Percentiles rank a stretch among this genome's conserved stretches.
phyloP scores from a whole-genome alignment of 2,329 filamentous ascomycete genomes.

The Alternaria alternata region DNA sequence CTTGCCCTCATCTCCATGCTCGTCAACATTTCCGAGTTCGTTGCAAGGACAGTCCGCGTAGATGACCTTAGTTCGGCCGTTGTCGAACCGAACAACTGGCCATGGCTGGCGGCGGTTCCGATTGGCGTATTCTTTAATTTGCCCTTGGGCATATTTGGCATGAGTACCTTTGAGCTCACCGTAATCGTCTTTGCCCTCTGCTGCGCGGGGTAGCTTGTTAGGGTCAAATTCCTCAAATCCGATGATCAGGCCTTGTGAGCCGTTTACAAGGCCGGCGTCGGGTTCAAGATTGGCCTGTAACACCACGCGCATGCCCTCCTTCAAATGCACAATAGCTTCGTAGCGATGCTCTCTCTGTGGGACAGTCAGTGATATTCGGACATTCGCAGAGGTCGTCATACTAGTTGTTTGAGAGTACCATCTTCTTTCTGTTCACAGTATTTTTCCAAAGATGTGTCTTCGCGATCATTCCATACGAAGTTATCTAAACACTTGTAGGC shows the following conservation, averaged over 20 bases:
- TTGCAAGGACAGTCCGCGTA: constrained; percentile 61
- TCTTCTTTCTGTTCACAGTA: constrained; percentile 14
- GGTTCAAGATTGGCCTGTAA: constrained; percentile 60
- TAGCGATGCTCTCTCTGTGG: constrained; percentile 56
- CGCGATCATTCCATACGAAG: constrained; percentile 51
- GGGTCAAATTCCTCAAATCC: constrained; percentile 50
- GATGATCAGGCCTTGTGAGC: constrained; percentile 44
- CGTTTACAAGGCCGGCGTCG: constrained; percentile 43
- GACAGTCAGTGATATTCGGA: background rate
- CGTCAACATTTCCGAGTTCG: constrained; percentile 54
- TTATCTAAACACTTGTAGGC: constrained; percentile 51
- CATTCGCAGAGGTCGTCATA: background rate
- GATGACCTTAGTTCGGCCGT: constrained; percentile 57
- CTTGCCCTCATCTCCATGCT: background rate
- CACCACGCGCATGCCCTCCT: constrained; percentile 62
- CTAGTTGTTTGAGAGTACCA: constrained; percentile 31
- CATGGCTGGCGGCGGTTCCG: constrained; percentile 49
- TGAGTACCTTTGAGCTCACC: constrained; percentile 50
- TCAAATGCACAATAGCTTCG: constrained; percentile 56
- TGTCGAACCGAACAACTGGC: constrained; percentile 64
- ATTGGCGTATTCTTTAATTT: constrained; percentile 53
- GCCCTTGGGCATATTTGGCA: constrained; percentile 46
- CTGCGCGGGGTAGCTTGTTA: constrained; percentile 37
- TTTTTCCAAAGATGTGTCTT: constrained; percentile 26
- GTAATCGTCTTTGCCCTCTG: constrained; percentile 7